phyloP scores from a whole-genome alignment of 345 rosid species.

The Nephelium lappaceum region DNA sequence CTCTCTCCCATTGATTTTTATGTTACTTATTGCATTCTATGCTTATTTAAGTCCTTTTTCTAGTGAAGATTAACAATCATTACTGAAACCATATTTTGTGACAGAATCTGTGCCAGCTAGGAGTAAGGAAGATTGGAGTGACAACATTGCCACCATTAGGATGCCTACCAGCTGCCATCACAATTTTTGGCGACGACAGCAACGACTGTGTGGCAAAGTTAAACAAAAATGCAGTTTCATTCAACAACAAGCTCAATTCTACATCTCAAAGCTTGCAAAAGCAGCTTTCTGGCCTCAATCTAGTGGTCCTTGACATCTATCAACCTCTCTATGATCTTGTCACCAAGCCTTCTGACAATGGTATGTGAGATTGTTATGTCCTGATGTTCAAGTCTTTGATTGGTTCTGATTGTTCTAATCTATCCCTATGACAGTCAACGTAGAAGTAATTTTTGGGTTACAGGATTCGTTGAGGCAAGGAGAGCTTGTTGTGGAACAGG shows the following conservation, averaged over 20 bases:
- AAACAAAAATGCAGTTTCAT: conserved; percentile 62
- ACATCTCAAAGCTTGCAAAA: conserved; percentile 55
- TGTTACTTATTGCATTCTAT: not conserved
- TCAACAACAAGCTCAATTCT: conserved; percentile 72
- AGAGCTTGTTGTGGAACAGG: conserved; percentile 94
- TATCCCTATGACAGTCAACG: not conserved
- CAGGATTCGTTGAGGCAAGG: conserved; percentile 89
- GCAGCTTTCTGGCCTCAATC: conserved; percentile 57
- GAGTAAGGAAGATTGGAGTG: conserved; percentile 91
- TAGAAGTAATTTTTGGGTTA: not conserved
- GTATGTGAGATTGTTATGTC: conserved; percentile 32
- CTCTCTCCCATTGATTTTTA: not conserved
- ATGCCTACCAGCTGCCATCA: conserved; percentile 84
- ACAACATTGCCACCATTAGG: conserved; percentile 84
- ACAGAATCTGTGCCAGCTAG: conserved; percentile 61
- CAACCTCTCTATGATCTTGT: conserved; percentile 73
- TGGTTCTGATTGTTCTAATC: not conserved
- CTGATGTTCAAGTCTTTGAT: not conserved
- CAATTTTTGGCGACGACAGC: conserved; percentile 65
- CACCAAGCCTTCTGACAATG: conserved; percentile 63
- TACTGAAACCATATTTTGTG: not conserved
- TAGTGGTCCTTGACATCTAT: conserved; percentile 80
- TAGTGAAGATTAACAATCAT: not conserved
- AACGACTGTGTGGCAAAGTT: conserved; percentile 64
- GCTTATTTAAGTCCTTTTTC: not conserved